A percentile compares a stretch with the other conserved stretches of the same genome.
phyloP scores from a whole-genome alignment of 441 rosid genomes.

The Gossypium gossypioides region DNA sequence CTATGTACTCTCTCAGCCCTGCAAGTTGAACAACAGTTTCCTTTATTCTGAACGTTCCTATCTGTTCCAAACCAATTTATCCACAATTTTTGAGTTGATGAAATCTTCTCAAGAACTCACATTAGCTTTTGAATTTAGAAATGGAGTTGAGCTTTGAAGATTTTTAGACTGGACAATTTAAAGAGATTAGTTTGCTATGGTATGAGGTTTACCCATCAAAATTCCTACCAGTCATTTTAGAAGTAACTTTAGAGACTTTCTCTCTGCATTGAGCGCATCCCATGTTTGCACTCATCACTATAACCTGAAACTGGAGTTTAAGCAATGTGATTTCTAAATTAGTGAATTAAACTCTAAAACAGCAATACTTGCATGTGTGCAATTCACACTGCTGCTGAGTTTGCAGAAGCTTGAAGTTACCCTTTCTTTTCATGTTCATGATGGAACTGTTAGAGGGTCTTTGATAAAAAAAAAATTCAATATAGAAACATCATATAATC shows the following conservation, averaged over 20 bases:
- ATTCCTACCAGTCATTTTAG: conserved; percentile 44
- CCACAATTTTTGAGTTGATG: too few species aligned
- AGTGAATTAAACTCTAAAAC: not conserved
- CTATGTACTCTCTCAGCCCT: conserved; percentile 49
- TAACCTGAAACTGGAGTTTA: conserved; percentile 44
- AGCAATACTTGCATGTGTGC: not conserved
- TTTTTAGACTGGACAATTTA: too few species aligned
- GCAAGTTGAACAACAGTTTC: conserved; percentile 3
- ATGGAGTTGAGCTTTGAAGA: not conserved
- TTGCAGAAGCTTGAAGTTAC: not conserved
- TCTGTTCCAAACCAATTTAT: not conserved
- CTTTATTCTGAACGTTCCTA: not conserved
- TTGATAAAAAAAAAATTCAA: not conserved
- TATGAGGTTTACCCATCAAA: not conserved
- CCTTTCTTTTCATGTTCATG: not conserved
- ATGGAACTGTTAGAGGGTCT: not conserved
- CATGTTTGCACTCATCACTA: conserved; percentile 49
- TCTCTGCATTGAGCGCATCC: conserved; percentile 41
- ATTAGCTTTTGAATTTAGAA: not conserved
- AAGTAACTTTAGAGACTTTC: conserved; percentile 33
- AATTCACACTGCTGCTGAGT: not conserved
- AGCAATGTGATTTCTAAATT: not conserved
- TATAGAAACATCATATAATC: not conserved
- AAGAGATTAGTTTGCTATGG: not conserved
- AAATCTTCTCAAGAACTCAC: not conserved